phyloP scores from a whole-genome alignment of 2,329 filamentous ascomycete species.

The Epicoccum nigrum region DNA sequence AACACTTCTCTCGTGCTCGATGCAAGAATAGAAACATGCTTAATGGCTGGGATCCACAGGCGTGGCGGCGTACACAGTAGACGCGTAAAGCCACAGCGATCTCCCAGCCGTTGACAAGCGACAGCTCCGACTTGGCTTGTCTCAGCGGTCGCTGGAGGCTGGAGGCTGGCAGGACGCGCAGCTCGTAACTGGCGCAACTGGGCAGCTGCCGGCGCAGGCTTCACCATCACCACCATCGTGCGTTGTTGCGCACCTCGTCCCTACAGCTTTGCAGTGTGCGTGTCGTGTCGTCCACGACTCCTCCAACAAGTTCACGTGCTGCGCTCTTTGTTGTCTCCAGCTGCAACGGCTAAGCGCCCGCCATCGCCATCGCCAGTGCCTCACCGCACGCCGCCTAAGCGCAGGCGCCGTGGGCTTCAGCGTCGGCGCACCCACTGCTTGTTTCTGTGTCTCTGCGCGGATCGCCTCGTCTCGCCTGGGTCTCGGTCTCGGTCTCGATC shows the following conservation, averaged over 20 bases:
- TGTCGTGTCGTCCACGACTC: too few relatives aligned
- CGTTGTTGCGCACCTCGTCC: background rate
- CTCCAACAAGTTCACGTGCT: background rate
- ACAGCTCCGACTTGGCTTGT: slow-evolving; percentile 6
- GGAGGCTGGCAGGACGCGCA: slow-evolving; percentile 4
- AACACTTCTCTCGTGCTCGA: too few relatives aligned
- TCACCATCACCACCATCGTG: slow-evolving; percentile 2
- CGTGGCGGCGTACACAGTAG: too few relatives aligned
- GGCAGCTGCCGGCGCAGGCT: background rate
- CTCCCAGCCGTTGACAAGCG: background rate
- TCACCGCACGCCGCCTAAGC: background rate
- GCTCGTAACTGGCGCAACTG: background rate
- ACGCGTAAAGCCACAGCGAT: too few relatives aligned
- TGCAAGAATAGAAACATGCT: too few relatives aligned
- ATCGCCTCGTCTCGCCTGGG: background rate
- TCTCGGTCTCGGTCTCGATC: too few relatives aligned
- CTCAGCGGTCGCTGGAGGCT: slow-evolving; percentile 5
- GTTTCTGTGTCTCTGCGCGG: background rate
- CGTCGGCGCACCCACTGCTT: background rate
- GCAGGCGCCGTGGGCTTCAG: background rate
- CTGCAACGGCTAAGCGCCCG: slow-evolving; percentile 13
- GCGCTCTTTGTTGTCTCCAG: slow-evolving; percentile 3
- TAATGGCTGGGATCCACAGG: too few relatives aligned
- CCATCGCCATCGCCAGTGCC: background rate
- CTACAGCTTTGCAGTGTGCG: background rate